phyloP scores from a whole-genome alignment of 169 alveolate species.

The Eimeria sp. region DNA sequence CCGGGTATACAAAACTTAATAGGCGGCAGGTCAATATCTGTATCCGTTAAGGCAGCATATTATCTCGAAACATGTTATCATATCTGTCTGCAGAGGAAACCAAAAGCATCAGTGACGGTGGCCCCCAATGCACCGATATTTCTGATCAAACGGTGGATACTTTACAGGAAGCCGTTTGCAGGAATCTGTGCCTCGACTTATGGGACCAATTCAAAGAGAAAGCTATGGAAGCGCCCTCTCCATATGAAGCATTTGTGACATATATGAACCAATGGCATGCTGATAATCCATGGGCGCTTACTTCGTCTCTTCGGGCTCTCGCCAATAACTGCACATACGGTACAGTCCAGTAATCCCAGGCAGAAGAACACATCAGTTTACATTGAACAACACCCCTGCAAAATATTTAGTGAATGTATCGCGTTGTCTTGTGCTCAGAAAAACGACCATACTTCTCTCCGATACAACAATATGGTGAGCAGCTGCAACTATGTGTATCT shows the following conservation, averaged over 20 bases:
- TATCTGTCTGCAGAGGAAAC: background rate
- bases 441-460: slow-evolving; percentile 66
- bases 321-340: slow-evolving; percentile 62
- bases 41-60: background rate
- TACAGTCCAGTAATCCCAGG: background rate
- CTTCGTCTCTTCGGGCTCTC: background rate
- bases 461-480: slow-evolving; percentile 25
- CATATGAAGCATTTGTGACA: slow-evolving; percentile 10
- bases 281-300: slow-evolving; percentile 31
- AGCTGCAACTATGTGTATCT: background rate
- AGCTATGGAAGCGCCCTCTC: slow-evolving; percentile 14
- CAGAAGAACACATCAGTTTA: background rate
- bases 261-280: slow-evolving; percentile 29
- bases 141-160: background rate
- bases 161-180: slow-evolving; percentile 31
- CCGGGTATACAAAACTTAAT: background rate
- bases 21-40: background rate
- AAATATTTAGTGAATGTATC: background rate
- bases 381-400: no score
- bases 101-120: background rate
- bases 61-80: background rate
- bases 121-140: slow-evolving; percentile 53
- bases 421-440: slow-evolving; percentile 30
- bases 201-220: slow-evolving; percentile 15
- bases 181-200: slow-evolving; percentile 41